phyloP scores from a whole-genome alignment of 176 grass and related monocot genomes.

The Tillandsia leiboldiana region DNA sequence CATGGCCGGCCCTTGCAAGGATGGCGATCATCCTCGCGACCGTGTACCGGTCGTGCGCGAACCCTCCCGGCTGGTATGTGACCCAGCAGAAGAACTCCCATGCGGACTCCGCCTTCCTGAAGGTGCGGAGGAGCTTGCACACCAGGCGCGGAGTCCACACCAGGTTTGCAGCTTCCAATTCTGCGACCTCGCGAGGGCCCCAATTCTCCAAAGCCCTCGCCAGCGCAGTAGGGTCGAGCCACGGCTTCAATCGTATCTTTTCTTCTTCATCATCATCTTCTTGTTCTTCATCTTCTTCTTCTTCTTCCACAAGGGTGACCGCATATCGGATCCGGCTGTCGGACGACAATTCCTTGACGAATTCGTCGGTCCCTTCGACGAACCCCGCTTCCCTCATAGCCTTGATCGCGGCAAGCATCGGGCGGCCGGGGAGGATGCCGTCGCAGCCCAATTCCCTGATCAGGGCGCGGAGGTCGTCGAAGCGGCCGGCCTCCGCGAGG shows the following conservation, averaged over 20 bases:
- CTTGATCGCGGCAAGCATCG: constrained; percentile 37
- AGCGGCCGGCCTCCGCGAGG: constrained; percentile 47
- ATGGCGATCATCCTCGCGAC: constrained; percentile 65
- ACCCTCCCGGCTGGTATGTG: constrained; percentile 55
- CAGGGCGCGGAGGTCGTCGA: constrained; percentile 46
- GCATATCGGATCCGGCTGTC: constrained; percentile 43
- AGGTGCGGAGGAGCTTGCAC: constrained; percentile 72
- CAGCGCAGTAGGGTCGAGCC: constrained; percentile 62
- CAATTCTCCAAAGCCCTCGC: constrained; percentile 66
- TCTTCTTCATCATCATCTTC: background rate
- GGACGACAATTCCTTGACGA: constrained; percentile 41
- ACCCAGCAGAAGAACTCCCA: constrained; percentile 98
- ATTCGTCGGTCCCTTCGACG: constrained; percentile 52
- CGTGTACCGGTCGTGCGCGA: constrained; percentile 56
- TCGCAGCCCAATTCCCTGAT: constrained; percentile 59
- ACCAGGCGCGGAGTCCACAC: constrained; percentile 79
- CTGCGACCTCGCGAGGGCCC: constrained; percentile 46
- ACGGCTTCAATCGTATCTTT: constrained; percentile 49
- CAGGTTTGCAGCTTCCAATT: constrained; percentile 46
- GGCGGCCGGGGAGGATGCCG: constrained; percentile 54
- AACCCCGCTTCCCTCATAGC: constrained; percentile 49
- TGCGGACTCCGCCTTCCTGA: constrained; percentile 64
- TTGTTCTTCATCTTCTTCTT: constrained; percentile 29
- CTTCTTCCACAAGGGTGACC: constrained; percentile 30
- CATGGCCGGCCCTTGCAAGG: constrained; percentile 64